phyloP scores from a whole-genome alignment of 305 asterid genomes.

The Fraxinus dipetala region DNA sequence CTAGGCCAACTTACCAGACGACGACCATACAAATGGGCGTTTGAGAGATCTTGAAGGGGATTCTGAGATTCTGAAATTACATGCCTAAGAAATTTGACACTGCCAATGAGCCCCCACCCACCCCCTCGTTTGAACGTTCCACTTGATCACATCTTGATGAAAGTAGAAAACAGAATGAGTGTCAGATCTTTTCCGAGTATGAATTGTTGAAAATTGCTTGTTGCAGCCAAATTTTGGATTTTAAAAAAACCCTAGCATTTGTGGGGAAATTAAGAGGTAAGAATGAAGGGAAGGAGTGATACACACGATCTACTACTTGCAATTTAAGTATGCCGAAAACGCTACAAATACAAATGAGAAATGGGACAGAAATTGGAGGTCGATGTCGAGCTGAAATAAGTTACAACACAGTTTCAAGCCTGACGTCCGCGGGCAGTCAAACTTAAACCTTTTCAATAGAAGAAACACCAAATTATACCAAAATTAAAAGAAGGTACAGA shows the following conservation, averaged over 20 bases:
- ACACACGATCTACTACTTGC: neutral
- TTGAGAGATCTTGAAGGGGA: conserved; percentile 75
- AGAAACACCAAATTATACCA: neutral
- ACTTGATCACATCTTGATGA: neutral
- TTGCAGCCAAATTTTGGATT: neutral
- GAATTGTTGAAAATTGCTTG: neutral
- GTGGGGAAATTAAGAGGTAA: neutral
- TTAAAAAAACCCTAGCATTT: neutral
- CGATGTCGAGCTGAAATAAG: neutral
- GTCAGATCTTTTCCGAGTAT: neutral
- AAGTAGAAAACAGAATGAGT: neutral
- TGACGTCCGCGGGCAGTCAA: neutral
- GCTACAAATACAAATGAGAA: neutral
- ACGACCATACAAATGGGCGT: conserved; percentile 86
- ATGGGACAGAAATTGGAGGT: neutral
- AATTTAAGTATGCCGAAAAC: no score
- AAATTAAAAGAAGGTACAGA: neutral
- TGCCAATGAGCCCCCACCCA: neutral
- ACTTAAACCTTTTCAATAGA: neutral
- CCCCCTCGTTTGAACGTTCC: neutral
- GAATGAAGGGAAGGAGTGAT: neutral
- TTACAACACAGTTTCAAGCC: neutral
- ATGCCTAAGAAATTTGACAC: neutral
- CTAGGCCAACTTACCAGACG: conserved; percentile 61
- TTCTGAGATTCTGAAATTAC: conserved; percentile 51